phyloP scores from a whole-genome alignment of 495 filamentous ascomycete genomes.

The Annulohypoxylon moriforme region DNA sequence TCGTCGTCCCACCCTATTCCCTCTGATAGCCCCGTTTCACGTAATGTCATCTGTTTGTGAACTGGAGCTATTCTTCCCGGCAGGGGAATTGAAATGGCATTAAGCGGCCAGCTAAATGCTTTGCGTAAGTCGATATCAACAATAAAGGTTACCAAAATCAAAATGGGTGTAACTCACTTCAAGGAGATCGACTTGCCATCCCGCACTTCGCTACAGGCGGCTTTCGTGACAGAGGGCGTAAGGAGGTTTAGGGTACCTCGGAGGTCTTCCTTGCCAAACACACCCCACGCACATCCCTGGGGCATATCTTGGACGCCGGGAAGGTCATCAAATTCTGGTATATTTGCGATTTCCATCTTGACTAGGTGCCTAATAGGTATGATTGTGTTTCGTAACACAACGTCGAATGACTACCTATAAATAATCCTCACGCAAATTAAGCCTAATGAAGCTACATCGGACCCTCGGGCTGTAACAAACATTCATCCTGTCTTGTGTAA shows the following conservation, averaged over 20 bases:
- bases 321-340: conserved; percentile 68
- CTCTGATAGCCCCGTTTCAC: conserved; percentile 49
- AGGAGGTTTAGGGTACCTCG: conserved; percentile 70
- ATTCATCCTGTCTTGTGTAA: too few relatives aligned
- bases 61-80: conserved; percentile 64
- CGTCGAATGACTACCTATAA: too few relatives aligned
- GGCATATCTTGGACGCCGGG: conserved; percentile 69
- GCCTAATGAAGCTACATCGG: neutral
- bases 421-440: too few relatives aligned
- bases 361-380: too few relatives aligned
- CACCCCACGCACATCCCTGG: conserved; percentile 73
- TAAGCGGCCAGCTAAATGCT: conserved; percentile 56
- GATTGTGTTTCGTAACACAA: too few relatives aligned
- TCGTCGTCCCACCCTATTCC: conserved; percentile 59
- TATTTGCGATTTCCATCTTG: conserved; percentile 27
- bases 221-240: conserved; percentile 64
- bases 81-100: conserved; percentile 58
- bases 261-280: conserved; percentile 70
- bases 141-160: conserved; percentile 44
- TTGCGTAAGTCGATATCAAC: conserved; percentile 25
- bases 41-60: conserved; percentile 63
- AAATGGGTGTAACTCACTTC: conserved; percentile 57
- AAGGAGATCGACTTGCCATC: conserved; percentile 68
- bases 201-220: conserved; percentile 62
- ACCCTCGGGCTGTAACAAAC: neutral